A percentile compares a stretch with the other conserved stretches of the same genome.
phyloP scores from a whole-genome alignment of 106 monocot species.

The Ottelia alismoides region DNA sequence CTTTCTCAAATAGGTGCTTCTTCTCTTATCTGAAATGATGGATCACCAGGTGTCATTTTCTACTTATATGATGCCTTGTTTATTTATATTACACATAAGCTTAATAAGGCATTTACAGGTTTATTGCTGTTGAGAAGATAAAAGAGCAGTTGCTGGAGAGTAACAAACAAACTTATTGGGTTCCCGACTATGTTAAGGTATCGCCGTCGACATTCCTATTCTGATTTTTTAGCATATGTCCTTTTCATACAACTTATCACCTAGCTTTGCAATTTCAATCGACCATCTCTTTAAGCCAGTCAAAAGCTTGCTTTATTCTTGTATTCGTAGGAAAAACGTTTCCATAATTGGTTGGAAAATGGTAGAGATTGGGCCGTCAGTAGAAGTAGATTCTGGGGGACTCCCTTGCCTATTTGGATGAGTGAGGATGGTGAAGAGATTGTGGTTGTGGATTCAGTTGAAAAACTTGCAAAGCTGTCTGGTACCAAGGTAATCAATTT shows the following conservation, averaged over 20 bases:
- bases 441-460: slow-evolving; percentile 82
- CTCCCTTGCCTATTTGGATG: slow-evolving; percentile 92
- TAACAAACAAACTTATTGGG: slow-evolving; percentile 95
- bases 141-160: slow-evolving; percentile 81
- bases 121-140: slow-evolving; percentile 91
- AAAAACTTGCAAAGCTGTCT: slow-evolving; percentile 79
- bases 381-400: slow-evolving; percentile 97
- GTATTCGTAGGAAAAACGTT: slow-evolving; percentile 64
- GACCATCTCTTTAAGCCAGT: too few relatives aligned
- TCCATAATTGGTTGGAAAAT: slow-evolving; percentile 99
- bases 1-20: too few relatives aligned
- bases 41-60: too few relatives aligned
- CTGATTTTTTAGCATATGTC: too few relatives aligned
- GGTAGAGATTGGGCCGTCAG: slow-evolving; percentile 99
- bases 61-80: too few relatives aligned
- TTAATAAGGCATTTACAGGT: too few relatives aligned
- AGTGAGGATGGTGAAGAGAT: slow-evolving; percentile 82
- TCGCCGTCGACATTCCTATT: neutral
- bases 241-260: too few relatives aligned
- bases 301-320: too few relatives aligned
- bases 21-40: too few relatives aligned
- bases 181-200: slow-evolving; percentile 96
- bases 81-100: too few relatives aligned
- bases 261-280: too few relatives aligned
- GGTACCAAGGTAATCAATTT: slow-evolving; percentile 84